Percentiles rank a stretch among this genome's conserved stretches.
These are phyloP conservation scores for Astrothelium subdiscretum DNA, from an alignment of 495 filamentous ascomycete species.

Conservation along the genomic window DNA sequence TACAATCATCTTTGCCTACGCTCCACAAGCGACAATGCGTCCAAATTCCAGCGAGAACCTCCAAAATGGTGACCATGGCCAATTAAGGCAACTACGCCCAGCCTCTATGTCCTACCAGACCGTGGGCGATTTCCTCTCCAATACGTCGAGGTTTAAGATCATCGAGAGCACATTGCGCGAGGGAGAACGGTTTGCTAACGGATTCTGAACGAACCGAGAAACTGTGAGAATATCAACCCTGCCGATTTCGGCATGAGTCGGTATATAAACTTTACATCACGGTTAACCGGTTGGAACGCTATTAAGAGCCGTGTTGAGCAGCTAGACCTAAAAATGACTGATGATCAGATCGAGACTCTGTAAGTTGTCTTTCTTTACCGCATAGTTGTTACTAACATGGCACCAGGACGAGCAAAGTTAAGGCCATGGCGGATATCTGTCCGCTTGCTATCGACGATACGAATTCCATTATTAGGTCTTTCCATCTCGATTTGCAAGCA, in stretches of 20 bases:
- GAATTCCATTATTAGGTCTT: background rate
- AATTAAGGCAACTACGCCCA: no score
- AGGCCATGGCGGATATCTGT: background rate
- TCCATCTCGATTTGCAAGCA: no score
- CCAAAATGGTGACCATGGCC: no score
- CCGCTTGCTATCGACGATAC: background rate
- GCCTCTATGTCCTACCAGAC: slow-evolving; percentile 66
- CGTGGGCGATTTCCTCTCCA: slow-evolving; percentile 79
- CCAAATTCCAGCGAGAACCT: no score
- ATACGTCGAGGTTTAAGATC: slow-evolving; percentile 25
- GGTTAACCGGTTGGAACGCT: background rate
- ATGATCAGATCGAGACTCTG: background rate
- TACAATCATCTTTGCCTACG: no score
- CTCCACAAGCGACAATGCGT: no score
- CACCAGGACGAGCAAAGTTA: background rate
- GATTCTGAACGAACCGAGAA: background rate
- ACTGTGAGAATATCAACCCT: background rate
- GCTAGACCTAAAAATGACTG: background rate
- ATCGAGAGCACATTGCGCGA: slow-evolving; percentile 5
- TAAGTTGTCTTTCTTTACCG: background rate
- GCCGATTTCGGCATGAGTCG: background rate
- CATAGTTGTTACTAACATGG: background rate
- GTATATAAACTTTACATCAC: background rate
- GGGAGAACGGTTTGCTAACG: background rate
- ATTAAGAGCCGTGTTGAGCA: background rate